Base-by-base conservation (phyloP, 352 stramenopile species). In the Phytophthora sojae region DNA sequence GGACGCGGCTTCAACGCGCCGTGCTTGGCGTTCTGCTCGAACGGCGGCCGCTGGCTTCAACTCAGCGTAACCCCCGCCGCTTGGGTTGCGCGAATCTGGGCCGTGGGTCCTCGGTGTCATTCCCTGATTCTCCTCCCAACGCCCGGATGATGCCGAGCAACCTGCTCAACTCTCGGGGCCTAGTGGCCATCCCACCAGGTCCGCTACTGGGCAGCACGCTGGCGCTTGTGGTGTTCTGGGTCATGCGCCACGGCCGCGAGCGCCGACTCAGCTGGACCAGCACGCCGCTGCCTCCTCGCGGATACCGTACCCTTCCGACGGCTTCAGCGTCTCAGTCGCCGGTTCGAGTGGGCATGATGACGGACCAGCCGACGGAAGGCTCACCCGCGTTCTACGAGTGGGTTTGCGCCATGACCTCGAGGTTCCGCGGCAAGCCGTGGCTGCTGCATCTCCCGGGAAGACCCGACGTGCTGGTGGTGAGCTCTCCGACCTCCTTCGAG, bases 391-490 rank as follows among this genome's bases (percentile, higher is more conserved):
- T 79, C 47, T 45, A 61, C 57, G 61, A 75, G 17, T 77, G 73
- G 73, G 57, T 77, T 4, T 67, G 66, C 19, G 39, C 60, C 5
- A 69, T 57, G 23, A 77, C 56, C 49, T 39, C 44, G 52, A 44
- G 47, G 21, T 73, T 81, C 37, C 61, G 62, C 11, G 69, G 69
- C 25, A 71, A 71, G 42, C 58, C 70, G 42, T 81, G 66, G 69
- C 55, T 78, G 25, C 32, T 81, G 45, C 65, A 69, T 7, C 51
- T 42, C 7, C 37, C 67, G 15, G 73, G 70, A 51, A 56, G 56
- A 2, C 63, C 73, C 0, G 51, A 71, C 29, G 71, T 77, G 53
- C 50, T 83, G 15, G 57, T 81, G 6, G 25, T 83, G 45, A 79
- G 64, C 42, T 74, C 68, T 19, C 66, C 75, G 1, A 32, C 53